phyloP scores from a whole-genome alignment of 177 flowering plant species.

The Vitis hybrid region DNA sequence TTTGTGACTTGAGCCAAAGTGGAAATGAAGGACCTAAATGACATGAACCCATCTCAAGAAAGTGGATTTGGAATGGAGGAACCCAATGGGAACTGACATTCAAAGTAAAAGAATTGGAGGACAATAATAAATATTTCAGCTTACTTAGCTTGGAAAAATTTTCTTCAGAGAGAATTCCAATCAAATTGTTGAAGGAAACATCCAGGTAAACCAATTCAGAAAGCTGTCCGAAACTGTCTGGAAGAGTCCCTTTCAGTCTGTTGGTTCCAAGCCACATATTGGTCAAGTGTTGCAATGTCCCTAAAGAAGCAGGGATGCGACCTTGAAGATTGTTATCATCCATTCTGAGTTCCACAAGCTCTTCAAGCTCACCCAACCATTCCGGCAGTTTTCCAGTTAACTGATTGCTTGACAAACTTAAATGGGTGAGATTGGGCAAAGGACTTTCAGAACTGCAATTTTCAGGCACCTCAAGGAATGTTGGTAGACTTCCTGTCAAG shows the following conservation, averaged over 20 bases:
- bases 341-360: slow-evolving; percentile 27
- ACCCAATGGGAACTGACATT: slow-evolving; percentile 32
- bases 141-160: slow-evolving; percentile 23
- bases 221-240: slow-evolving; percentile 37
- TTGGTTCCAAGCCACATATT: slow-evolving; percentile 26
- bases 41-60: slow-evolving; percentile 30
- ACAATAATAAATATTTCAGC: slow-evolving; percentile 13
- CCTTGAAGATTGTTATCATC: slow-evolving; percentile 9
- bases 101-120: slow-evolving; percentile 25
- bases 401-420: no score
- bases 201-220: slow-evolving; percentile 27
- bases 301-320: slow-evolving; percentile 31
- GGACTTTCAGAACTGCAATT: no score
- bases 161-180: slow-evolving; percentile 21
- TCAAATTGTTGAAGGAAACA: slow-evolving; percentile 33
- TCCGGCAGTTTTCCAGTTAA: no score
- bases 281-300: slow-evolving; percentile 21
- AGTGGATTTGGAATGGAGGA: slow-evolving; percentile 30
- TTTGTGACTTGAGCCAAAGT: slow-evolving; percentile 27
- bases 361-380: background rate
- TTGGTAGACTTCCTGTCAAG: no score
- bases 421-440: no score
- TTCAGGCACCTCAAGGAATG: no score
- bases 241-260: slow-evolving; percentile 35
- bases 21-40: slow-evolving; percentile 32